Base-by-base conservation (phyloP, 208 protist species). In the Acanthamoeba triangularis region DNA sequence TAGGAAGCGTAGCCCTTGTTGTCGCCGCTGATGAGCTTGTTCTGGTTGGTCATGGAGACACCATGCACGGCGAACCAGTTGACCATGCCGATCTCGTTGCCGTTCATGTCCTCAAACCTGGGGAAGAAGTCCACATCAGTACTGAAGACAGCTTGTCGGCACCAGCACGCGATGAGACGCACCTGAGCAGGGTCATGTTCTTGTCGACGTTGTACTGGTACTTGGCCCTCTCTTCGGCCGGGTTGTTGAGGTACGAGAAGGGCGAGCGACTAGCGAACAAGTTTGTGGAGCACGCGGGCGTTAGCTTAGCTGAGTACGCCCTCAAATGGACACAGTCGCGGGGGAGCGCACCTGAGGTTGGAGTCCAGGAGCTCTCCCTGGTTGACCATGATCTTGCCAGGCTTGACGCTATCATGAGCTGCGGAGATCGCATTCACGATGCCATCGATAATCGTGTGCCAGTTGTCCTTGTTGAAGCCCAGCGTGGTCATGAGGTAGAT, bases 1-100 rank as follows among this genome's bases (percentile, higher is more conserved):
- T 96, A 96, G 52, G 96, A 96, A 13, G 97, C 97, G 82, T 96
- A 96, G 80, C 97, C 97, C 82, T 98, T 98, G 93, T 98, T 98
- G 90, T 98, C 97, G 69, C 96, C 94, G 94, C 88, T 95, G 52
- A 97, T 96, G n/a, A 97, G 94, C n/a, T 65, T 47, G 63, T 97
- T 97, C 0, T 84, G 96, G 94, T 98, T 98, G 67, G 96, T 97
- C 96, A 97, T 97, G 3, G 94, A 96, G 16, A 96, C 97, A 47
- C 97, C 96, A 90, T 97, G 96, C 20, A 97, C 97, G 10, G 96
- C 95, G 52, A 97, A 97, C 69, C 94, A 97, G 49, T 91, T 94
- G 28, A 97, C 28, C 44, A 95, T 74, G 13, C 56, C 97, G 49
- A 97, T 35, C 63, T 96, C 96, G 23, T 92, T 96, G 56, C 94